These are phyloP conservation scores for Prunella vulgaris DNA, from an alignment of 257 asterid genomes.

Conservation along the genomic window DNA sequence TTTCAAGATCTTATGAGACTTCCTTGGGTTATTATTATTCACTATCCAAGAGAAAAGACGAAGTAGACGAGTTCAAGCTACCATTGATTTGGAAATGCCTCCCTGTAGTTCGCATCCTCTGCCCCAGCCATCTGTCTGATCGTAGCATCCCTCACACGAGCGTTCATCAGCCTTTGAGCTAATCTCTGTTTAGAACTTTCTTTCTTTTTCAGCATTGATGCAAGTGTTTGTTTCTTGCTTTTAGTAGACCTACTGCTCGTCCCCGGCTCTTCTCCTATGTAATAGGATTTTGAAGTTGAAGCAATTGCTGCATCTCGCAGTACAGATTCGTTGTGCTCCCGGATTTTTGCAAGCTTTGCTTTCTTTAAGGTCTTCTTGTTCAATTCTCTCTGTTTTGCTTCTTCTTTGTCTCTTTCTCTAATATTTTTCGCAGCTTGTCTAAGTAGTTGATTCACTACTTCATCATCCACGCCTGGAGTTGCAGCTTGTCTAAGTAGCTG, in stretches of 20 bases:
- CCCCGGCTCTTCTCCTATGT: slow-evolving; percentile 47
- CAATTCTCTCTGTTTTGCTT: slow-evolving; percentile 38
- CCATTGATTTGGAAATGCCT: slow-evolving; percentile 90
- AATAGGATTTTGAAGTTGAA: slow-evolving; percentile 62
- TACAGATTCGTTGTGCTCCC: slow-evolving; percentile 73
- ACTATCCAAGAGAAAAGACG: too few species aligned
- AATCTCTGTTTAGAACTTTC: slow-evolving; percentile 64
- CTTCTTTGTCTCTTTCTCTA: slow-evolving; percentile 59
- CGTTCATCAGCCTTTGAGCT: slow-evolving; percentile 50
- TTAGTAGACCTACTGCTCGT: slow-evolving; percentile 19
- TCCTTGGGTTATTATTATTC: background rate
- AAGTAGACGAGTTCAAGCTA: slow-evolving; percentile 27
- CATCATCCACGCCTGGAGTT: too few species aligned
- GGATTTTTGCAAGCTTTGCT: slow-evolving; percentile 71
- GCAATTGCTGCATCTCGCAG: slow-evolving; percentile 79
- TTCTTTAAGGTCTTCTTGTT: slow-evolving; percentile 56
- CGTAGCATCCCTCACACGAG: slow-evolving; percentile 52
- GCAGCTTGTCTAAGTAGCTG: slow-evolving; percentile 67
- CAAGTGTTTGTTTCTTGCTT: slow-evolving; percentile 59
- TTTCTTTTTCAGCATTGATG: slow-evolving; percentile 83
- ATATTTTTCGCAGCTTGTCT: slow-evolving; percentile 73
- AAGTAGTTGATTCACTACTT: too few species aligned
- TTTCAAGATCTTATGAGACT: background rate
- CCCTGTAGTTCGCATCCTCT: slow-evolving; percentile 60
- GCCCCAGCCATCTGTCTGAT: slow-evolving; percentile 41